Base-by-base conservation (phyloP, 441 rosid genomes). In the Theobroma grandiflorum region DNA sequence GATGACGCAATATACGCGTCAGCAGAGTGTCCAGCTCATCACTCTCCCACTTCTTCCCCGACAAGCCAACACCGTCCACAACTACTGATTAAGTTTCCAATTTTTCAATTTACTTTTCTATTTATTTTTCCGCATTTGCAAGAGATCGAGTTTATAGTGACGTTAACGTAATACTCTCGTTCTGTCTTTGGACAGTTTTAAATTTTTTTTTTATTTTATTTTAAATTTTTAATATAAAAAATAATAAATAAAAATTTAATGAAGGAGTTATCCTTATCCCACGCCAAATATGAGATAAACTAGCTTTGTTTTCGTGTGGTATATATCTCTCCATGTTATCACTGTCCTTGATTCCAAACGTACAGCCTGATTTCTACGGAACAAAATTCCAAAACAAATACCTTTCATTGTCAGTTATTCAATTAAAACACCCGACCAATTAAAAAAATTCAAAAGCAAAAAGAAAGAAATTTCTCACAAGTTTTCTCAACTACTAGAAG, bases 1-100 rank as follows among this genome's bases (percentile, higher is more conserved):
- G 91, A 77, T 88, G 91, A 90, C 89, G 71, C 63, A 67, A 74
- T 58, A 66, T 74, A 50, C 58, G 52, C 91, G 91, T 89, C 89
- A 90, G 78, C 79, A 58, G 53, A 47, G 59, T 69, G 72, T 70
- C 31, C 33, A 53, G 2, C 45, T 12, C 15, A 16, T 38, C 18
- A 26, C 70, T 40, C 72, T 49, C 66, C 68, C 78, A 57, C 77
- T 74, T 75, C 91, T 75, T 83, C 69, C 68, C 85, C 90, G 82
- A 83, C 91, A 84, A 82, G 31, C 75, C 43, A 52, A 33, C 31
- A 12, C 72, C 18, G 71, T 66, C 72, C 8, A 20, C 26, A 9
- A 1, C 22, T n/a, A 2, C 12, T n/a, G 1, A 0, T 22, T 4
- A 31, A 49, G 14, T 49, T 70, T 26, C 16, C 79, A 76, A 84